Evolutionary conservation across 441 rosid species (phyloP).

Genomic region (Euphorbia neoarborescens): DNA sequence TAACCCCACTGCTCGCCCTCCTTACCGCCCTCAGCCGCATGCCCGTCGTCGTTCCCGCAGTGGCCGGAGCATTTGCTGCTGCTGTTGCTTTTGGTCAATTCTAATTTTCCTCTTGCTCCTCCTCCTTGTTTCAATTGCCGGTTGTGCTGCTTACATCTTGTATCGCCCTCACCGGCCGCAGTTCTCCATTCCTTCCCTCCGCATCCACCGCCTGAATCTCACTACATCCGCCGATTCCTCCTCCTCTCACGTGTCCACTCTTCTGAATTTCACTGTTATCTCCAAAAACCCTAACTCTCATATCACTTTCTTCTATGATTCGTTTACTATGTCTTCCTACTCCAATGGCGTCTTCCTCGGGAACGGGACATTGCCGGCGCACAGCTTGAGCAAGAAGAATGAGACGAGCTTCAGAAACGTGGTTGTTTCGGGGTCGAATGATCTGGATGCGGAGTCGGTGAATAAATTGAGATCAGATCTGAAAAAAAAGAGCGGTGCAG

Average conservation of each 20-base stretch:
- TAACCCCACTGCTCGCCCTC: conserved; percentile 40
- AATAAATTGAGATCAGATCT: conserved; percentile 40
- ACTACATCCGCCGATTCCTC: conserved; percentile 59
- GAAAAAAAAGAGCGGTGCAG: conserved; percentile 41
- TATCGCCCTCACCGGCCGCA: conserved; percentile 80
- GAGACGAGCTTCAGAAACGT: conserved; percentile 48
- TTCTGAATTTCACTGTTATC: conserved; percentile 50
- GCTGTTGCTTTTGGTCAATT: conserved; percentile 62
- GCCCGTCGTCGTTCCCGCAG: conserved; percentile 41
- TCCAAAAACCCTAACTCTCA: conserved; percentile 80
- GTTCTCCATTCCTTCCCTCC: conserved; percentile 61
- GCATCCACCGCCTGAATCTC: conserved; percentile 55
- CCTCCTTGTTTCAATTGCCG: conserved; percentile 40
- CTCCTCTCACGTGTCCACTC: conserved; percentile 35
- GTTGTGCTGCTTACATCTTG: conserved; percentile 48
- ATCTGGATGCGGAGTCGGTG: conserved; percentile 37
- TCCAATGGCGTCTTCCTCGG: conserved; percentile 40
- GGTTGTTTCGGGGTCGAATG: conserved; percentile 31
- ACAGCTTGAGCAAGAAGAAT: conserved; percentile 52
- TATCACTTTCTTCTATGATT: conserved; percentile 51
- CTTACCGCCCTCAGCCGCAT: conserved; percentile 70
- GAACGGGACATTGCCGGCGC: conserved; percentile 44
- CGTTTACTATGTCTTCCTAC: conserved; percentile 33
- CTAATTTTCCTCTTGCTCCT: conserved; percentile 41
- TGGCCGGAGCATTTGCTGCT: conserved; percentile 60